Conservation (phyloP, 2,329 filamentous ascomycete genomes). For the Cercospora beticola region DNA sequence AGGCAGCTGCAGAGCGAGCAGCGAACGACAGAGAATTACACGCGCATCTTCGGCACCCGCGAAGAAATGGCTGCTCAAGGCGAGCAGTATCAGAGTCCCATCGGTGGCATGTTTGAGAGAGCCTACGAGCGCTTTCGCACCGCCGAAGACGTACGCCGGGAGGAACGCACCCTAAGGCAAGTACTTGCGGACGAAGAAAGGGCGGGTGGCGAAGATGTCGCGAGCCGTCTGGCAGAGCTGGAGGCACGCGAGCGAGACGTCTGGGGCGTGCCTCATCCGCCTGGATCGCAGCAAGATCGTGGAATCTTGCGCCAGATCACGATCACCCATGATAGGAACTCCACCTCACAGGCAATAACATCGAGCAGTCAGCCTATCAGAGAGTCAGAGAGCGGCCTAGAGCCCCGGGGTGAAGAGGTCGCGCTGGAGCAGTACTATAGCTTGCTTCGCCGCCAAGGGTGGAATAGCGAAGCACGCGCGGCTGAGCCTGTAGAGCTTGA, state of each 20-base stretch:
- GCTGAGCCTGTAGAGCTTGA: background rate
- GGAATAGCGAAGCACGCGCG: constrained; percentile 19
- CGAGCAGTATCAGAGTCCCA: constrained; percentile 51
- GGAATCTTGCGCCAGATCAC: constrained; percentile 5
- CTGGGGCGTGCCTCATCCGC: constrained; percentile 34
- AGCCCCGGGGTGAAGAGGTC: constrained; percentile 13
- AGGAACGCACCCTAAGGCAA: constrained; percentile 37
- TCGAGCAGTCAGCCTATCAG: background rate
- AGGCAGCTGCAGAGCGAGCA: constrained; percentile 39
- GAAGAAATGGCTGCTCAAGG: constrained; percentile 48
- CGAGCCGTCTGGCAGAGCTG: constrained; percentile 26
- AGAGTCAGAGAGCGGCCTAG: background rate
- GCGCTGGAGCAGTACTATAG: constrained; percentile 34
- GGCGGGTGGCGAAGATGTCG: constrained; percentile 26
- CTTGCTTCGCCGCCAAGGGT: constrained; percentile 32
- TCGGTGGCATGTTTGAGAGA: constrained; percentile 49
- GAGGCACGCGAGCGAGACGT: constrained; percentile 30
- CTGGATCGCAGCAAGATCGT: background rate
- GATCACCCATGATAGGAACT: constrained; percentile 3
- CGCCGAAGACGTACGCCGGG: constrained; percentile 42
- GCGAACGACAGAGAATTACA: constrained; percentile 40
- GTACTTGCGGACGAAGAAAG: constrained; percentile 35
- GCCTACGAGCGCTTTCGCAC: constrained; percentile 46
- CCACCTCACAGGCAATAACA: background rate
- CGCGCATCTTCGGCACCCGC: constrained; percentile 47